These are phyloP conservation scores for Periconia digitata DNA, from an alignment of 2,329 filamentous ascomycete species.

Conservation along the genomic window DNA sequence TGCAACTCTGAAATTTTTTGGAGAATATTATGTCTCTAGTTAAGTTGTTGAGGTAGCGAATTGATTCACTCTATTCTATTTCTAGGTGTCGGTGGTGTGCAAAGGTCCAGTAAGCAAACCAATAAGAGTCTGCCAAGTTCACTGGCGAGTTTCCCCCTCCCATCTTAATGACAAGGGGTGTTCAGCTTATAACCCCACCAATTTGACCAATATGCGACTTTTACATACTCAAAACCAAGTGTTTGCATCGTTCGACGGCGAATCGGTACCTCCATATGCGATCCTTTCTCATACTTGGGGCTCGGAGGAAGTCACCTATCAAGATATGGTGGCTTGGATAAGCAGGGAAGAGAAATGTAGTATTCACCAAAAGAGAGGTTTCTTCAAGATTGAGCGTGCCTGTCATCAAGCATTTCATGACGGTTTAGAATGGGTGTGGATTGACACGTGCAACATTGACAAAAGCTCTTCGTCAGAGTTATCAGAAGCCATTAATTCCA, in stretches of 20 bases:
- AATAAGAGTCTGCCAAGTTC: too few relatives aligned
- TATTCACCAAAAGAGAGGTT: background rate
- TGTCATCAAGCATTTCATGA: background rate
- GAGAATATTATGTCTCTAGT: too few relatives aligned
- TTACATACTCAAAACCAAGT: background rate
- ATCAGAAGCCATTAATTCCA: constrained; percentile 3
- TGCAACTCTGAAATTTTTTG: too few relatives aligned
- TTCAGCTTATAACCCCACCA: too few relatives aligned
- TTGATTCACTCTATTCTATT: too few relatives aligned
- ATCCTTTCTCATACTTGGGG: constrained; percentile 3
- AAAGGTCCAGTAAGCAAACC: too few relatives aligned
- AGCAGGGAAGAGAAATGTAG: background rate
- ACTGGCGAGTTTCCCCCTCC: too few relatives aligned
- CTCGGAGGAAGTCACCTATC: constrained; percentile 4
- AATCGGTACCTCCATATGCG: constrained; percentile 1
- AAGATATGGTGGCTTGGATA: background rate
- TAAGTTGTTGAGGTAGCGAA: too few relatives aligned
- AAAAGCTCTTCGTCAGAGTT: constrained; percentile 11
- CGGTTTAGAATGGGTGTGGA: constrained; percentile 5
- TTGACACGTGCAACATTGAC: constrained; percentile 14
- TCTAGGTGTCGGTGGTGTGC: too few relatives aligned
- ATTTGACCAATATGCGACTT: too few relatives aligned
- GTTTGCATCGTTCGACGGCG: background rate
- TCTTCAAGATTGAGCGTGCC: background rate
- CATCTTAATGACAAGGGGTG: too few relatives aligned